These are phyloP conservation scores for Parathielavia appendiculata DNA, from an alignment of 495 filamentous ascomycete species.

Conservation along the genomic window DNA sequence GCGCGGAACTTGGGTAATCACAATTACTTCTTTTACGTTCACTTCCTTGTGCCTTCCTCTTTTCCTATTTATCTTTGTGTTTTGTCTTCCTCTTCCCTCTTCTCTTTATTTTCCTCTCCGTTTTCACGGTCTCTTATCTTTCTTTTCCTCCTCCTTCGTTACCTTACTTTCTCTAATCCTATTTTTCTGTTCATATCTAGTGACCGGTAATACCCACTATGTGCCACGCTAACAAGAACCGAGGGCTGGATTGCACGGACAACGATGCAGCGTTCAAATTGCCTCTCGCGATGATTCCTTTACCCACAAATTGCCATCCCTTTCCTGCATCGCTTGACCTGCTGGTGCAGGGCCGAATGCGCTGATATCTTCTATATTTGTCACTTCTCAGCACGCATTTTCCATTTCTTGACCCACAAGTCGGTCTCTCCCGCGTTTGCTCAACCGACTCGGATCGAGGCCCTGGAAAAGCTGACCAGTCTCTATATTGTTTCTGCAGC, in stretches of 20 bases:
- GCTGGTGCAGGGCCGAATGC: neutral
- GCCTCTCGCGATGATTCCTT: slow-evolving; percentile 8
- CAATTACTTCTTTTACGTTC: too few species aligned
- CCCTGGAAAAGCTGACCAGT: neutral
- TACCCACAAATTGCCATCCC: slow-evolving; percentile 17
- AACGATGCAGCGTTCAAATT: slow-evolving; percentile 12
- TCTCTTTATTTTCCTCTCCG: too few species aligned
- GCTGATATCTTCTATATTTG: slow-evolving; percentile 17
- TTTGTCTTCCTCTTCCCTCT: neutral
- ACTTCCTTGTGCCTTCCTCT: too few species aligned
- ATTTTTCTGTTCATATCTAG: too few species aligned
- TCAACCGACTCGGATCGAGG: neutral
- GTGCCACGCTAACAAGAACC: too few species aligned
- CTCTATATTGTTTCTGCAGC: neutral
- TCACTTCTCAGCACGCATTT: neutral
- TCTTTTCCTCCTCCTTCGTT: too few species aligned
- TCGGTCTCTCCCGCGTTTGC: neutral
- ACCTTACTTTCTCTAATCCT: too few species aligned
- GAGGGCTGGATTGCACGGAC: too few species aligned
- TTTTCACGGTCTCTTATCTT: too few species aligned
- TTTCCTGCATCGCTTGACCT: neutral
- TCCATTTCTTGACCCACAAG: neutral
- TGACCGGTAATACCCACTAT: too few species aligned
- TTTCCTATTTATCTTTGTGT: too few species aligned
- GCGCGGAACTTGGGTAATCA: too few species aligned